Evolutionary conservation across 2,329 filamentous ascomycete genomes (phyloP).

Genomic region (Exophiala dermatitidis): DNA sequence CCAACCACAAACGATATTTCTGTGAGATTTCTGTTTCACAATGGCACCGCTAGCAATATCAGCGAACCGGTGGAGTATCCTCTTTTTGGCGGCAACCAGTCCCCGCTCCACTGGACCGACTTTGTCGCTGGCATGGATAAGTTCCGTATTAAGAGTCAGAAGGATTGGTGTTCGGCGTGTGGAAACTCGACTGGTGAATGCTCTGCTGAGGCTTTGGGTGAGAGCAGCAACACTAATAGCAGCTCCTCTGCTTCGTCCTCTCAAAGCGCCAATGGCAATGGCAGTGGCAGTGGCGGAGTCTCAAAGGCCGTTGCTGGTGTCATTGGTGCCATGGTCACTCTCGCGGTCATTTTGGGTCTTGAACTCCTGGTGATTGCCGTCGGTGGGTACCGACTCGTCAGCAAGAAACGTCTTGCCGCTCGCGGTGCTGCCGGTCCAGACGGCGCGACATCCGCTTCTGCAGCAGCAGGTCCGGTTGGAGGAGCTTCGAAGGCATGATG

Average conservation of each 20-base stretch:
- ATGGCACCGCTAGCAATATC: slow-evolving; percentile 47
- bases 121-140: slow-evolving; percentile 58
- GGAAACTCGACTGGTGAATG: slow-evolving; percentile 65
- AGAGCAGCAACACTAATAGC: slow-evolving; percentile 27
- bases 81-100: slow-evolving; percentile 51
- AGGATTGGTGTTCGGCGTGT: slow-evolving; percentile 67
- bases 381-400: slow-evolving; percentile 53
- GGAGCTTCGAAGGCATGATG: too few relatives aligned
- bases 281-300: slow-evolving; percentile 46
- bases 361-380: slow-evolving; percentile 48
- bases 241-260: slow-evolving; percentile 24
- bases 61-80: slow-evolving; percentile 48
- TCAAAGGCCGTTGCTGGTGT: slow-evolving; percentile 70
- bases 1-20: slow-evolving; percentile 43
- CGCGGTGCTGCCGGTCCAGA: too few relatives aligned
- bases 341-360: slow-evolving; percentile 55
- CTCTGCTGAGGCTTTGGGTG: slow-evolving; percentile 38
- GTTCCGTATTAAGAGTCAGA: slow-evolving; percentile 59
- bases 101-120: slow-evolving; percentile 58
- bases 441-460: too few relatives aligned
- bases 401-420: slow-evolving; percentile 41
- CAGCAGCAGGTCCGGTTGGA: too few relatives aligned
- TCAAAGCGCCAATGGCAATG: slow-evolving; percentile 21
- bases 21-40: slow-evolving; percentile 58
- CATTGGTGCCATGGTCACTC: slow-evolving; percentile 64